Conservation (phyloP, 768 basidiomycete species). For the Lentinula sp. region DNA sequence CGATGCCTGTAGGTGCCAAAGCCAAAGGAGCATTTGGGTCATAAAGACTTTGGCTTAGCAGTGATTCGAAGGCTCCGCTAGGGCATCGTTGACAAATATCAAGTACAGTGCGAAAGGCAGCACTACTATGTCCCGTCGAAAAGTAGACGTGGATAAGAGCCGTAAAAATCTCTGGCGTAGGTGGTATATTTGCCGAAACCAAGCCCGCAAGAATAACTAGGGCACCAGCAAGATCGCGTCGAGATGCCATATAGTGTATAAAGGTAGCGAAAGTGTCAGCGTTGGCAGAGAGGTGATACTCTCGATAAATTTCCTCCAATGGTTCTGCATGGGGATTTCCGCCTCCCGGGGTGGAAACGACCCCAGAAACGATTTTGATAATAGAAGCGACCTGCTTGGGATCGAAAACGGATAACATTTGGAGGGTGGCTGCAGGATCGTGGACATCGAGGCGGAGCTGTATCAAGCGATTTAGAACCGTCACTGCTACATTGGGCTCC, state of each 20-base stretch:
- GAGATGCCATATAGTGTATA: constrained; percentile 46
- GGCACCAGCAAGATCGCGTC: constrained; percentile 37
- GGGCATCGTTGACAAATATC: constrained; percentile 32
- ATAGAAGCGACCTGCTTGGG: constrained; percentile 16
- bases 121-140: constrained; percentile 33
- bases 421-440: constrained; percentile 41
- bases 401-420: constrained; percentile 45
- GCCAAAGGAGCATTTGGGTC: constrained; percentile 23
- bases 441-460: constrained; percentile 50
- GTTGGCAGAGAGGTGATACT: constrained; percentile 33
- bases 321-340: constrained; percentile 13
- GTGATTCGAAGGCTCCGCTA: constrained; percentile 9
- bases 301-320: not conserved
- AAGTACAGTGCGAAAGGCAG: constrained; percentile 48
- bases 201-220: constrained; percentile 43
- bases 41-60: constrained; percentile 8
- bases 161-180: constrained; percentile 40
- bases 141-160: constrained; percentile 57
- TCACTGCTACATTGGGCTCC: constrained; percentile 33
- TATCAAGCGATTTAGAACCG: constrained; percentile 65
- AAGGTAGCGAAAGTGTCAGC: constrained; percentile 57
- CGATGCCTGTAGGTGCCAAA: constrained; percentile 22
- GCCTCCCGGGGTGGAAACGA: constrained; percentile 22
- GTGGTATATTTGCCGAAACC: constrained; percentile 30
- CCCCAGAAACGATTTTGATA: constrained; percentile 18